A percentile compares a stretch with the other conserved stretches of the same genome.
Conservation (phyloP, 352 stramenopile genomes). For the Pythium myriotylum region DNA sequence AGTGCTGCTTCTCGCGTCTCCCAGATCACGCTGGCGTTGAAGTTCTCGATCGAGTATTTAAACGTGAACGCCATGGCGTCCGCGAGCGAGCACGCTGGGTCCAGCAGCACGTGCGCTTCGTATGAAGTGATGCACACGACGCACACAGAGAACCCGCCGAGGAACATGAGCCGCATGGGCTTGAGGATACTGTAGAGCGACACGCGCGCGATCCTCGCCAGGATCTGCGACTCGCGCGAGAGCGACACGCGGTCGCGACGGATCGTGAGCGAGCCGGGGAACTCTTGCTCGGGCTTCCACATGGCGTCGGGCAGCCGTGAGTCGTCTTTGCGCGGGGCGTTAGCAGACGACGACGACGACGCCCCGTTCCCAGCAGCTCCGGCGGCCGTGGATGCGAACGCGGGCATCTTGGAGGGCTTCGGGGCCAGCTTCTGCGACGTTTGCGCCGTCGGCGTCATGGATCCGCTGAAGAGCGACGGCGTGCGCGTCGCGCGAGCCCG, state of each 20-base stretch:
- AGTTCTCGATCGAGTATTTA: slow-evolving; percentile 65
- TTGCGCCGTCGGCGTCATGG: neutral
- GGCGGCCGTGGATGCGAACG: slow-evolving; percentile 3
- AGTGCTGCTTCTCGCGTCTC: slow-evolving; percentile 48
- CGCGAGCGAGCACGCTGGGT: slow-evolving; percentile 22
- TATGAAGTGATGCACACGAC: slow-evolving; percentile 54
- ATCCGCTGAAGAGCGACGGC: slow-evolving; percentile 5
- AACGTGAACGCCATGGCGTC: slow-evolving; percentile 49
- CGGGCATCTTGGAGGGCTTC: neutral
- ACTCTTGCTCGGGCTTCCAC: slow-evolving; percentile 65
- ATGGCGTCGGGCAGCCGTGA: slow-evolving; percentile 49
- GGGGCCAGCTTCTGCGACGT: slow-evolving; percentile 5
- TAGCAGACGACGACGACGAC: neutral
- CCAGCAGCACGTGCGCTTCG: slow-evolving; percentile 48
- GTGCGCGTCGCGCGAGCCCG: slow-evolving; percentile 10
- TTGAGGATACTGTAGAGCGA: slow-evolving; percentile 50
- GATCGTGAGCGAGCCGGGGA: slow-evolving; percentile 47
- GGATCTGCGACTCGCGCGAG: slow-evolving; percentile 45
- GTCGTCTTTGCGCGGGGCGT: slow-evolving; percentile 10
- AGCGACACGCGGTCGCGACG: slow-evolving; percentile 38
- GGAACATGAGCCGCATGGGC: slow-evolving; percentile 44
- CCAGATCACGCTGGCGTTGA: slow-evolving; percentile 69
- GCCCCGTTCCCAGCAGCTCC: neutral
- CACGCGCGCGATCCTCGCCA: slow-evolving; percentile 44
- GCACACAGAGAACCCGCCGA: slow-evolving; percentile 47